Evolutionary conservation across 1,284 basidiomycete species (phyloP), one percentile per base, ranked within the genome.

Genomic region (Clitocybe nebularis): DNA sequence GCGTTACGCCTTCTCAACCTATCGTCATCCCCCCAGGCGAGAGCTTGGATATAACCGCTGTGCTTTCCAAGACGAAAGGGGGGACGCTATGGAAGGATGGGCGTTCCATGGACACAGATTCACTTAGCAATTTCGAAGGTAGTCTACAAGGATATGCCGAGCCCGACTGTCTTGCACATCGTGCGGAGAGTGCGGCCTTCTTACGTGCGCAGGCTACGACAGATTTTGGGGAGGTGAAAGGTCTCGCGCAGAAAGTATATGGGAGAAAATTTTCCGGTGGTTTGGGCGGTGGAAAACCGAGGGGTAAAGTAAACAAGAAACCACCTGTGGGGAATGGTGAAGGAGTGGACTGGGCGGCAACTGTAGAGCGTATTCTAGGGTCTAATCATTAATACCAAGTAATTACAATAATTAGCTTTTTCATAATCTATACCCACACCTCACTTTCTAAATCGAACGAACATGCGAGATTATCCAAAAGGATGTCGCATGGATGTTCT

Each of bases 1-100:
- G 95, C 55, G 80, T 93, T 19, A 99, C 95, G 5, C 96, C 95
- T 0, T 94, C 89, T 7, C 93, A 99, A 52, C 88, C 90, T 2
- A 62, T 61, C 13, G 77, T 87, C 0, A 91, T 99, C 39, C 77
- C 88, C 0, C 76, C 89, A 0, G 96, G 95, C 14, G 87, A 96
- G 64, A 88, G 84, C 42, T 63, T 96, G 45, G 81, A 87, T 58
- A 95, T 99, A 47, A 56, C 61, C 7, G 55, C 75, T 43, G 68
- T 89, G 2, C 69, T 98, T 9, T 68, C 69, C 29, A 76, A 74
- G 59, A 92, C 89, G 4, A 66, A 73, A 37, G 76, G 77, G 1
- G 86, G 84, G 1, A 79, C 81, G 4, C 62, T 90, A 10, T 69
- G 71, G 69, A 63, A 62, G 8, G 75, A 81, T 41, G 79, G 81